phyloP scores from a whole-genome alignment of 2,329 filamentous ascomycete species.

The Penicillium crustosum region DNA sequence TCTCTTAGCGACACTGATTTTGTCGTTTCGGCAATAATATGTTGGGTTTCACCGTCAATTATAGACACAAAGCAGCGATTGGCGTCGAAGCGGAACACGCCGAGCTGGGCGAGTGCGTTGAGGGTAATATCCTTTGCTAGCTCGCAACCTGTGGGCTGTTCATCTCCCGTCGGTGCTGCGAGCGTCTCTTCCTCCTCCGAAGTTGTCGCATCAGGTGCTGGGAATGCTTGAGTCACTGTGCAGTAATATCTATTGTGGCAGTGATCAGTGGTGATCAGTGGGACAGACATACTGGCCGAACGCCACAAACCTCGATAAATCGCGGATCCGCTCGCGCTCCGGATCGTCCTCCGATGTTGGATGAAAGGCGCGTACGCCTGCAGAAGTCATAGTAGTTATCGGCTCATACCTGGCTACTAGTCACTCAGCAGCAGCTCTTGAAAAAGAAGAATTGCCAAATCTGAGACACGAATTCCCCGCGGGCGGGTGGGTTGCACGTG shows the following conservation, averaged over 20 bases:
- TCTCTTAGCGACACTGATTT: conserved; percentile 41
- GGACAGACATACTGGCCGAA: background rate
- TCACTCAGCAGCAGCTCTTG: background rate
- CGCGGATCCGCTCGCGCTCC: conserved; percentile 21
- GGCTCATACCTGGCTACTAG: background rate
- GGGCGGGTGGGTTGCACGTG: background rate
- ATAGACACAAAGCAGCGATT: conserved; percentile 54
- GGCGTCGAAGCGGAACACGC: conserved; percentile 45
- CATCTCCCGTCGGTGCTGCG: conserved; percentile 9
- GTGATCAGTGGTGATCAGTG: conserved; percentile 3
- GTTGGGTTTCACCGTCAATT: conserved; percentile 51
- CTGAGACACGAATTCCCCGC: background rate
- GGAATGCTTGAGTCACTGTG: background rate
- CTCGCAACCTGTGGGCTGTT: conserved; percentile 6
- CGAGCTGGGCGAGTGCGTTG: conserved; percentile 54
- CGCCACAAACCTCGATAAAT: conserved; percentile 19
- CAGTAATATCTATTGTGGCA: conserved; percentile 20
- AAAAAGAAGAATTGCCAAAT: background rate
- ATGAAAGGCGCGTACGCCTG: background rate
- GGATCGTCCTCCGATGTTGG: conserved; percentile 2
- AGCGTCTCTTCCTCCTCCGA: conserved; percentile 6
- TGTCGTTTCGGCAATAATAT: conserved; percentile 55
- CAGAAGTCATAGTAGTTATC: background rate
- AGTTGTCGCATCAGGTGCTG: background rate
- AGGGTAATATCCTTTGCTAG: conserved; percentile 38